Conservation (phyloP, 805 yeast species). For the Sugiyamaella boreocaroliniensis region DNA sequence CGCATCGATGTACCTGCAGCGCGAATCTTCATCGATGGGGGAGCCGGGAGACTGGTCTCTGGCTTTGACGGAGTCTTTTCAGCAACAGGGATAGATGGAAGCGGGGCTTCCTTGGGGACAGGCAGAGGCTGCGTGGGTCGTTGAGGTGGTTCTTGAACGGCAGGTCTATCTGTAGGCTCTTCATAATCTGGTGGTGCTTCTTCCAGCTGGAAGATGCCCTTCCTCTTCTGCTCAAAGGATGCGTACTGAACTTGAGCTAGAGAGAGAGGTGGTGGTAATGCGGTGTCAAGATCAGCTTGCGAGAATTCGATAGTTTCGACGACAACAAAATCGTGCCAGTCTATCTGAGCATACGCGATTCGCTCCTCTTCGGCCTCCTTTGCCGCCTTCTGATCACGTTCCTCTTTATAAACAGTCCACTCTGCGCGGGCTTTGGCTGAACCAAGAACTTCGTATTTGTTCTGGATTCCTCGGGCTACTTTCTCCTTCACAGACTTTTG, state of each 20-base stretch:
- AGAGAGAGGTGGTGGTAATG: constrained; percentile 45
- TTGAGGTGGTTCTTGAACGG: constrained; percentile 6
- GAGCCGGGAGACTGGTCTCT: constrained; percentile 1
- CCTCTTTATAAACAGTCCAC: constrained; percentile 35
- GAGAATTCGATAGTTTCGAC: constrained; percentile 64
- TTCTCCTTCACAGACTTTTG: constrained; percentile 19
- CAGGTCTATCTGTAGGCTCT: constrained; percentile 6
- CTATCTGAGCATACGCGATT: constrained; percentile 62
- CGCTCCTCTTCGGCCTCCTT: constrained; percentile 36
- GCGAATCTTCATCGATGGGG: constrained; percentile 47
- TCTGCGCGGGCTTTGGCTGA: constrained; percentile 53
- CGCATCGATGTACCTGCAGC: constrained; percentile 67
- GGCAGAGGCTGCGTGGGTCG: not conserved
- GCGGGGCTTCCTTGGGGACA: not conserved
- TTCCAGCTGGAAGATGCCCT: constrained; percentile 32
- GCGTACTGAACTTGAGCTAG: constrained; percentile 56
- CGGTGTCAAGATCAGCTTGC: constrained; percentile 41
- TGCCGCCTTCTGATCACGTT: constrained; percentile 33
- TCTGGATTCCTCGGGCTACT: constrained; percentile 26
- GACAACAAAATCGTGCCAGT: constrained; percentile 80
- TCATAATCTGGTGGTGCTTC: constrained; percentile 40
- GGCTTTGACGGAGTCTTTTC: not conserved
- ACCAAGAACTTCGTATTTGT: constrained; percentile 36
- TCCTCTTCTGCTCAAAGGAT: constrained; percentile 48
- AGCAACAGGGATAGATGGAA: not conserved